Conservation (phyloP, 2,329 filamentous ascomycete species). For the Scleromitrula shiraiana region DNA sequence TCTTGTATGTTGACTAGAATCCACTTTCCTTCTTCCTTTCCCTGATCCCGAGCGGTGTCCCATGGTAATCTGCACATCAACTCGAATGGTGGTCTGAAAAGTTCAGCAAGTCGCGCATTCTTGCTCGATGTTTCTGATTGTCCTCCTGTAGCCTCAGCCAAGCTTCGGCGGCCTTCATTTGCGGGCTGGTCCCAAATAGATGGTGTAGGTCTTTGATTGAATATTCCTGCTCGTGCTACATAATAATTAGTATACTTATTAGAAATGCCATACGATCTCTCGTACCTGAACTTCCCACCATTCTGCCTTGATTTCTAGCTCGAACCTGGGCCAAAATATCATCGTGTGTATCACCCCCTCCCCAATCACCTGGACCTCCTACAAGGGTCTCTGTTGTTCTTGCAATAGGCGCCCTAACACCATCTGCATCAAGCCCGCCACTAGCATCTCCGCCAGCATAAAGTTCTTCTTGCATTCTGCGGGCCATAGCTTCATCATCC, state of each 20-base stretch:
- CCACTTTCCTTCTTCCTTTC: constrained; percentile 88
- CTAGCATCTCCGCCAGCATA: constrained; percentile 51
- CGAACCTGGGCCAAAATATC: constrained; percentile 23
- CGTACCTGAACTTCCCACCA: constrained; percentile 15
- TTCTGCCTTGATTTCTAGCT: constrained; percentile 28
- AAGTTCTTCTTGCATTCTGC: constrained; percentile 84
- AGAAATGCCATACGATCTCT: constrained; percentile 4
- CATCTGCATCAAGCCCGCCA: constrained; percentile 43
- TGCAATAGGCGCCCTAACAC: constrained; percentile 81
- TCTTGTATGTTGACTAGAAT: constrained; percentile 94
- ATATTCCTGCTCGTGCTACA: constrained; percentile 50
- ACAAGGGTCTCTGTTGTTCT: constrained; percentile 87
- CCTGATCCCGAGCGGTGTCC: constrained; percentile 76
- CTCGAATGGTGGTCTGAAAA: constrained; percentile 89
- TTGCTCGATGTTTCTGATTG: constrained; percentile 60
- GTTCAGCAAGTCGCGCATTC: constrained; percentile 72
- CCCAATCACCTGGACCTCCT: constrained; percentile 51
- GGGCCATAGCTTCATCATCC: constrained; percentile 89
- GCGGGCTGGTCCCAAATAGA: constrained; percentile 42
- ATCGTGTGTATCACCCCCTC: constrained; percentile 34
- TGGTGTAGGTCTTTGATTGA: constrained; percentile 52
- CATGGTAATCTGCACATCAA: constrained; percentile 74
- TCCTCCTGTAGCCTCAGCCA: constrained; percentile 55
- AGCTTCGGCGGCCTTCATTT: constrained; percentile 39
- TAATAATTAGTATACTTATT: constrained; percentile 9